Base-by-base conservation (phyloP, 805 yeast genomes). In the Wickerhamiella shivajii region DNA sequence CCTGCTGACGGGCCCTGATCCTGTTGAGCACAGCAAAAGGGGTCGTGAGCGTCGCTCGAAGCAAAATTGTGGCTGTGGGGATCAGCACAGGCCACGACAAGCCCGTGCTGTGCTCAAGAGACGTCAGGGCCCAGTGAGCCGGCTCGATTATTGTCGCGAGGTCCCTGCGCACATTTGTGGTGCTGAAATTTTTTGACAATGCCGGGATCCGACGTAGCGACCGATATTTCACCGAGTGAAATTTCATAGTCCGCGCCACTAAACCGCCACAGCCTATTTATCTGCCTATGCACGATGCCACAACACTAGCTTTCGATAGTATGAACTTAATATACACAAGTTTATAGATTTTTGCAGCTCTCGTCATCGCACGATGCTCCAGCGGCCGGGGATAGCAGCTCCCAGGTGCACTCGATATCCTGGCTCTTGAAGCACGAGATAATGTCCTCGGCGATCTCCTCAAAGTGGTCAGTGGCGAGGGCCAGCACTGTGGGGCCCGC, bases 401-500 rank as follows among this genome's bases (percentile, higher is more conserved):
- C 73, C 93, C 94, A 85, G 20, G 66, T 58, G 52, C 96, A 85
- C 20, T 62, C 55, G 39, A 90, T 79, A 26, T 50, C 48, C 44
- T 78, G 75, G 42, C 71, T 60, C 33, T 64, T 55, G 57, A 90
- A 85, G 38, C 80, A 66, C 36, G 59, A 57, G 31, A 83, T 66
- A 42, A 90, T 84, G 34, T 74, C 79, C 5, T 55, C 52, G 6
- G 98, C 94, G 46, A 90, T 84, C 9, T 61, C 65, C 6, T 84
- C 95, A 46, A 74, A 90, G 54, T 81, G 79, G 13, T 70, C 76
- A 3, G 95, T 84, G 4, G 98, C 97, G 42, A 90, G 66, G 26
- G 94, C 93, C 42, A 90, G 62, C 37, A 90, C 85, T 6, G 98
- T 90, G 37, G 98, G 98, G 6, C 98, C 98, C 5, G 98, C 98